Percentiles rank a stretch among this genome's conserved stretches.
Evolutionary conservation across 1,284 basidiomycete species (phyloP).

Genomic region (Trametes pubescens): DNA sequence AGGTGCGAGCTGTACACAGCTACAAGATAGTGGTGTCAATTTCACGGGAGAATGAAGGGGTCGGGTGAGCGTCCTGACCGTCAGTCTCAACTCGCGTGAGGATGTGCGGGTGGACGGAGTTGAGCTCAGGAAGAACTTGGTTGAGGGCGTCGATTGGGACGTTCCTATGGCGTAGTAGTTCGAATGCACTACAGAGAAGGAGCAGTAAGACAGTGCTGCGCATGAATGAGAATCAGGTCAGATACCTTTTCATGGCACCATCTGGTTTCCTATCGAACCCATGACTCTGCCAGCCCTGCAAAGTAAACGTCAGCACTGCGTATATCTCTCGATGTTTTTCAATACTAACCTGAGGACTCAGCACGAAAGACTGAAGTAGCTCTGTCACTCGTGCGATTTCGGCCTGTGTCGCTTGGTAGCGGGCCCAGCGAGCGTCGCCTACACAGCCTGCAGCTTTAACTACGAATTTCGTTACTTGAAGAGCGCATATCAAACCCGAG

Average conservation of each 20-base stretch:
- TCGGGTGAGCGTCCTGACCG: slow-evolving; percentile 50
- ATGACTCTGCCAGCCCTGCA: slow-evolving; percentile 63
- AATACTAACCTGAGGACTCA: slow-evolving; percentile 67
- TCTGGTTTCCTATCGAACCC: slow-evolving; percentile 67
- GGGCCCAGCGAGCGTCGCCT: slow-evolving; percentile 68
- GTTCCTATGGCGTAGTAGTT: slow-evolving; percentile 74
- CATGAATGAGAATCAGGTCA: not conserved
- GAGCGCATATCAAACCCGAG: not conserved
- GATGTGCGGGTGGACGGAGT: slow-evolving; percentile 57
- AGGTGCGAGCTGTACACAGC: slow-evolving; percentile 71
- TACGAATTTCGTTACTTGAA: not conserved
- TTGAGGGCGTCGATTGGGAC: slow-evolving; percentile 58
- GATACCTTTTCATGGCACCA: slow-evolving; percentile 67
- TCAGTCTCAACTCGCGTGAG: slow-evolving; percentile 75
- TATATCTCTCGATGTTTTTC: not conserved
- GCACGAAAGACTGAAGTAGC: slow-evolving; percentile 54
- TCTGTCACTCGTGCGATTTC: slow-evolving; percentile 61
- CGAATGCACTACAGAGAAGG: slow-evolving; percentile 65
- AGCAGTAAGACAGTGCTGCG: not conserved
- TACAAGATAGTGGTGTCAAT: slow-evolving; percentile 36
- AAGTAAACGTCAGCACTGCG: not conserved
- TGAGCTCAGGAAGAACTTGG: slow-evolving; percentile 63
- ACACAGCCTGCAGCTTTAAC: slow-evolving; percentile 62
- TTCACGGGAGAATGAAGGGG: not conserved
- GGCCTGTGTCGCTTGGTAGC: slow-evolving; percentile 55